Evolutionary conservation across 306 rosid species (phyloP), one percentile per base, ranked within the genome.

Genomic region (Canavalia ensiformis): DNA sequence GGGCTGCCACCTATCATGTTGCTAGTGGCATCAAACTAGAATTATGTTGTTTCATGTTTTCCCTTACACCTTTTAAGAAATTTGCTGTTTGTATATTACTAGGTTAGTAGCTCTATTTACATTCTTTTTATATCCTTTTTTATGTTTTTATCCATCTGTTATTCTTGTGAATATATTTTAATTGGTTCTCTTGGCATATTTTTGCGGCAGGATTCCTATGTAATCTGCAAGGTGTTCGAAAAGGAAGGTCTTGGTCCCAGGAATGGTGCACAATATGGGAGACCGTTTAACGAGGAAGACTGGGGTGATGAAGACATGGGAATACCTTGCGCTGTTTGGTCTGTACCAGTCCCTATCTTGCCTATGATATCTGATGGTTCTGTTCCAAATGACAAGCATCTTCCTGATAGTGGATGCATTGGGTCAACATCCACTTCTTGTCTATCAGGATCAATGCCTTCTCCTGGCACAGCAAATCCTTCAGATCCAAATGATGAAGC

Each of bases 231-330:
- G 77, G 62, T 94, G 51, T 92, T 72, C 77, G 70, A 87, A 78
- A 92, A 89, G 86, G 88, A 86, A 29, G 98, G 97, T 63, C 88
- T 8, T 46, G 98, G 98, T 51, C 97, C 93, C 37, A 84, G 85
- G 70, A 90, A 83, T 45, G 90, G 90, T 58, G 94, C 91, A 7
- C 92, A 89, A 55, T 90, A 92, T 80, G 91, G 88, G 44, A 87
- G 74, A 74, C 91, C 90, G 12, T 92, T 86, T 83, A 85, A 67
- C 13, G 96, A 92, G 69, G 93, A 91, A 68, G 93, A 92, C 6
- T 92, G 92, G 94, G 79, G 79, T 5, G 87, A 79, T 49, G 88
- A 86, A 3, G 90, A 87, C 41, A 87, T 77, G 70, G 90, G 74
- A 63, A 84, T 75, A 51, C 69, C 71, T 52, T 56, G 49, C 45